Evolutionary conservation across 106 monocot genomes (phyloP), one percentile per base, ranked within the genome.

Genomic region (Acorus calamus): DNA sequence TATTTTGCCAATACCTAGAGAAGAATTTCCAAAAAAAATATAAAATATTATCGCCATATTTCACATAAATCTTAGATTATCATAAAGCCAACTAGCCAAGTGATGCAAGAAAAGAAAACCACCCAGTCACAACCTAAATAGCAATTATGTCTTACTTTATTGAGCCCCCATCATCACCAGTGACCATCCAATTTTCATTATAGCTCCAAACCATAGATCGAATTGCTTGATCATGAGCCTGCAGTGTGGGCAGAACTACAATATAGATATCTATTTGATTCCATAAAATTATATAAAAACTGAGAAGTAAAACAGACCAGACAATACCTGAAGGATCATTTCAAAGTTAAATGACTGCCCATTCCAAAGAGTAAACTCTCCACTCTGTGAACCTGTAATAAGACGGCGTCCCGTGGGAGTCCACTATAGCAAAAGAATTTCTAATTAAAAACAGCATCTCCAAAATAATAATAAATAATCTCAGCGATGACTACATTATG

Each of bases 181-280:
- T 91, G 49, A 98, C 96, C 96, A 98, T 98, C 96, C 96, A 98
- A 52, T 91, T 91, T 61, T 98, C 96, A 81, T 98, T 98, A 65
- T 98, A 73, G 71, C 96, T 98, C 96, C 96, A 98, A 13, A 98
- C 66, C 96, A 98, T 98, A 43, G 96, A 98, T 60, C 96, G 81
- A 65, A 98, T 83, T 54, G 96, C 80, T 68, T 85, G 78, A 70
- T 98, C 96, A 85, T 98, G 96, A 56, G 96, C 96, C 96, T 98
- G 65, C 9, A 67, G 47, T 4, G 70, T 65, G 64, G 71, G 64
- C 5, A 73, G 7, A 8, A 64, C 45, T 3, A 7, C 8, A 67
- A 11, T n/a, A 54, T 8, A 57, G 50, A 64, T 57, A 3, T n/a
- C 5, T 13, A 65, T 2, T 47, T 50, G 47, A 57, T 57, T 44